A percentile compares a stretch with the other conserved stretches of the same genome.
phyloP scores from a whole-genome alignment of 164 flowering plant genomes.

The Aristolochia contorta region DNA sequence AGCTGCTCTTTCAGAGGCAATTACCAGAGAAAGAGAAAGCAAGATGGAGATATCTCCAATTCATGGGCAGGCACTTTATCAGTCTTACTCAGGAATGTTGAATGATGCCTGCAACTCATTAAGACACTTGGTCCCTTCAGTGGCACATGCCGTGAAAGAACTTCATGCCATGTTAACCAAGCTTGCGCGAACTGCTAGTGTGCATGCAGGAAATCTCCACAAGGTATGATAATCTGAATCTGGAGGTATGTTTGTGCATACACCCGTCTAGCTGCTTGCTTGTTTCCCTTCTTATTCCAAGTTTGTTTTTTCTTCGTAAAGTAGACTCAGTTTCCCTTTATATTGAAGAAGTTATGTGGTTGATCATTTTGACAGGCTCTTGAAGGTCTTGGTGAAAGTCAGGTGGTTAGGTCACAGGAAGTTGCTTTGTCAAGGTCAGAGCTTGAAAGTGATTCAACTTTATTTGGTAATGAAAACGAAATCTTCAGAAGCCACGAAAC shows the following conservation, averaged over 20 bases:
- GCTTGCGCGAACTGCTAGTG: conserved; percentile 78
- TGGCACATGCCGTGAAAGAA: conserved; percentile 56
- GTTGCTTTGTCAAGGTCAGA: conserved; percentile 40
- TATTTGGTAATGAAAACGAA: conserved; percentile 30
- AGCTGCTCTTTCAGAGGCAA: conserved; percentile 75
- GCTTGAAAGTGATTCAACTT: conserved; percentile 29
- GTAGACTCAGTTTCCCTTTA: conserved; percentile 21
- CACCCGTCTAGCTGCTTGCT: too few species aligned
- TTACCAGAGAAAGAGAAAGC: conserved; percentile 61
- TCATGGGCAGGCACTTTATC: conserved; percentile 93
- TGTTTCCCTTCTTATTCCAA: too few species aligned
- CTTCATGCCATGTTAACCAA: conserved; percentile 57
- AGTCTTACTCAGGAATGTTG: conserved; percentile 58
- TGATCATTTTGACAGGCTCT: conserved; percentile 45
- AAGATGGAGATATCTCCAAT: conserved; percentile 64
- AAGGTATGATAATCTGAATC: conserved; percentile 10
- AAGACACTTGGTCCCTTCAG: conserved; percentile 63
- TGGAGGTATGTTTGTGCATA: too few species aligned
- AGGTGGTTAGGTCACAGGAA: conserved; percentile 54
- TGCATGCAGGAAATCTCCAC: conserved; percentile 94
- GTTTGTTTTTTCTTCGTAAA: conserved; percentile 3
- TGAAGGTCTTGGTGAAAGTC: conserved; percentile 89
- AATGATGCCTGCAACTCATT: conserved; percentile 58
- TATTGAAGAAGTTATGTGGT: not conserved
- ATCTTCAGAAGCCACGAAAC: conserved; percentile 21